These are phyloP conservation scores for Leccinum barrowsii DNA, from an alignment of 768 basidiomycete species.

Conservation along the genomic window DNA sequence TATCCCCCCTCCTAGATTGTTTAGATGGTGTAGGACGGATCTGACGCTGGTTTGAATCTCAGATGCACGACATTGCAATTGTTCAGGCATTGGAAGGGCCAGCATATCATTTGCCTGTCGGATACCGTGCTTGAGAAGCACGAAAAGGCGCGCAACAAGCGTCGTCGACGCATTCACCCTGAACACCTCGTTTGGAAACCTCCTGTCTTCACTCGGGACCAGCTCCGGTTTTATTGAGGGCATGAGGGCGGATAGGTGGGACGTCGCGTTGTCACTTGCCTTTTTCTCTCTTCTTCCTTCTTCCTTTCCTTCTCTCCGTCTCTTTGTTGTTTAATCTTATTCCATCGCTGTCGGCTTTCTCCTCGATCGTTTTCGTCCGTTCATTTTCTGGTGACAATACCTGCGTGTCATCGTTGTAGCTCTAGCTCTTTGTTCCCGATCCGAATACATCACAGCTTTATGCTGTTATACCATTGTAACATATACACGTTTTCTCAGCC, in stretches of 20 bases:
- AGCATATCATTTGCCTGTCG: slow-evolving; percentile 89
- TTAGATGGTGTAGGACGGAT: background rate
- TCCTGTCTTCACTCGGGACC: slow-evolving; percentile 86
- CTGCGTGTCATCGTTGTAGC: slow-evolving; percentile 21
- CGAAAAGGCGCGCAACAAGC: slow-evolving; percentile 78
- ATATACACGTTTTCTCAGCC: background rate
- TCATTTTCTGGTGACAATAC: slow-evolving; percentile 6
- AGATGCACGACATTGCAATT: slow-evolving; percentile 93
- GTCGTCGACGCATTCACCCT: slow-evolving; percentile 72
- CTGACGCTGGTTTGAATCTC: slow-evolving; percentile 12
- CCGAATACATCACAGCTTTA: slow-evolving; percentile 6
- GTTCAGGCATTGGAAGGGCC: slow-evolving; percentile 94
- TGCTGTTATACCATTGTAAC: slow-evolving; percentile 16
- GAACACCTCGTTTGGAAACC: slow-evolving; percentile 91
- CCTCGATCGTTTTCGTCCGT: background rate
- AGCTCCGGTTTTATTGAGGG: slow-evolving; percentile 62
- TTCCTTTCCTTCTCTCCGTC: background rate
- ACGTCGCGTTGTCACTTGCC: background rate
- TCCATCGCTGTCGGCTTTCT: background rate
- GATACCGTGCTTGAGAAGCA: slow-evolving; percentile 90
- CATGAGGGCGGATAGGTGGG: background rate
- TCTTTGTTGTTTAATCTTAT: background rate
- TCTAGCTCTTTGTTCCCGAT: slow-evolving; percentile 17
- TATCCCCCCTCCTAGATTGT: background rate
- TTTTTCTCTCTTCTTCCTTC: background rate